These are phyloP conservation scores for Inga laurina DNA, from an alignment of 306 rosid species.

Conservation along the genomic window DNA sequence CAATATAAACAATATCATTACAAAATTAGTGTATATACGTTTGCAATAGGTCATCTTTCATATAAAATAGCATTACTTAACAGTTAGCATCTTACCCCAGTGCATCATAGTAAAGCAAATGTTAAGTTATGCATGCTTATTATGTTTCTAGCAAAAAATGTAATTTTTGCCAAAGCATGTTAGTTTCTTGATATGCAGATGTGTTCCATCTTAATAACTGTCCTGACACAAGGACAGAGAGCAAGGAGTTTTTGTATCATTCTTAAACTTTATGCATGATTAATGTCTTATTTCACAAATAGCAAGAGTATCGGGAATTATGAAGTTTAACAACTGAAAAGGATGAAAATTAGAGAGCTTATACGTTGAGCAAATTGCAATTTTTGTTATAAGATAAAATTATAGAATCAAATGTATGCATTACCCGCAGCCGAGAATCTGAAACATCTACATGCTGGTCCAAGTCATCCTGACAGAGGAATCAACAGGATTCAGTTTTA, in stretches of 20 bases:
- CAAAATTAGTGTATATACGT: neutral
- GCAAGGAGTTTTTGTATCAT: neutral
- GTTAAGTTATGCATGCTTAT: neutral
- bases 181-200: neutral
- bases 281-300: neutral
- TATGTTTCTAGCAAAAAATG: neutral
- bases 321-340: neutral
- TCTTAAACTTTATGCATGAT: neutral
- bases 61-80: neutral
- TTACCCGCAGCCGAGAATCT: conserved; percentile 90
- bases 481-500: conserved; percentile 14
- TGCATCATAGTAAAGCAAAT: neutral
- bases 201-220: neutral
- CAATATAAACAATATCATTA: conserved; percentile 1
- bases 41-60: neutral
- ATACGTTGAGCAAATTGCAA: conserved; percentile 3
- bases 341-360: neutral
- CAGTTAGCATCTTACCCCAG: neutral
- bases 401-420: conserved; percentile 31
- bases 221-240: neutral
- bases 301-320: conserved; percentile 6
- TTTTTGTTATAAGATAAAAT: neutral
- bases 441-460: conserved; percentile 90
- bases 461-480: conserved; percentile 82
- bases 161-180: neutral